phyloP scores from a whole-genome alignment of 1,284 basidiomycete genomes.

The Cutaneotrichosporon mucoides region DNA sequence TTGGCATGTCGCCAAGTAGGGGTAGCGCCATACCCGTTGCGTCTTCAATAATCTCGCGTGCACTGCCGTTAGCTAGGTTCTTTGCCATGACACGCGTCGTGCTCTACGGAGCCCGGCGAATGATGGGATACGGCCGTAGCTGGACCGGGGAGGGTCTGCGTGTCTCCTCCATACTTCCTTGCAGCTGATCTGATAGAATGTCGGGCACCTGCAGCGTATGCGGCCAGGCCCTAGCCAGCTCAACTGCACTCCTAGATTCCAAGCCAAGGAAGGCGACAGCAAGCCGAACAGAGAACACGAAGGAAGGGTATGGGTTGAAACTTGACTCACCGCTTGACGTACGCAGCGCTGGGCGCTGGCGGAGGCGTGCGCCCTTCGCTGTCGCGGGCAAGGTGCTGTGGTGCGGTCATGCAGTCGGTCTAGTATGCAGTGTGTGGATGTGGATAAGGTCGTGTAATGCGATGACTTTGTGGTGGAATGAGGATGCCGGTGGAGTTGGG shows the following conservation, averaged over 20 bases:
- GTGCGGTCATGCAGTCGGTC: neutral
- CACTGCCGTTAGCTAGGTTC: slow-evolving; percentile 51
- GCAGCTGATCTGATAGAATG: too few species aligned
- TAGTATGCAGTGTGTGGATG: neutral
- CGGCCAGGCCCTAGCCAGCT: too few species aligned
- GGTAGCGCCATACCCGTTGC: slow-evolving; percentile 53
- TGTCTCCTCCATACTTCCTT: too few species aligned
- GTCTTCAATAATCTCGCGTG: slow-evolving; percentile 73
- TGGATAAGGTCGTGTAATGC: neutral
- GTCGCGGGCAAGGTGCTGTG: slow-evolving; percentile 3
- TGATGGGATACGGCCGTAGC: too few species aligned
- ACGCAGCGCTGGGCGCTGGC: slow-evolving; percentile 81
- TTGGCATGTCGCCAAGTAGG: slow-evolving; percentile 58
- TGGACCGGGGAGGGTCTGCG: too few species aligned
- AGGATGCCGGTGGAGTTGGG: too few species aligned
- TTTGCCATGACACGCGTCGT: too few species aligned
- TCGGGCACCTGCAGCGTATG: too few species aligned
- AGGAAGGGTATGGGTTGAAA: too few species aligned
- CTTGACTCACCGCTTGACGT: slow-evolving; percentile 67
- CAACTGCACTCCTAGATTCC: too few species aligned
- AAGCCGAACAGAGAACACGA: neutral
- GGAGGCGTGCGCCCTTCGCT: slow-evolving; percentile 57
- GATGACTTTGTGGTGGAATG: neutral
- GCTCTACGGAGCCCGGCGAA: too few species aligned
- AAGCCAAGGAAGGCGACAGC: too few species aligned